A percentile compares a stretch with the other conserved stretches of the same genome.
phyloP scores from a whole-genome alignment of 352 stramenopile species.

The Pythium rishiriense region DNA sequence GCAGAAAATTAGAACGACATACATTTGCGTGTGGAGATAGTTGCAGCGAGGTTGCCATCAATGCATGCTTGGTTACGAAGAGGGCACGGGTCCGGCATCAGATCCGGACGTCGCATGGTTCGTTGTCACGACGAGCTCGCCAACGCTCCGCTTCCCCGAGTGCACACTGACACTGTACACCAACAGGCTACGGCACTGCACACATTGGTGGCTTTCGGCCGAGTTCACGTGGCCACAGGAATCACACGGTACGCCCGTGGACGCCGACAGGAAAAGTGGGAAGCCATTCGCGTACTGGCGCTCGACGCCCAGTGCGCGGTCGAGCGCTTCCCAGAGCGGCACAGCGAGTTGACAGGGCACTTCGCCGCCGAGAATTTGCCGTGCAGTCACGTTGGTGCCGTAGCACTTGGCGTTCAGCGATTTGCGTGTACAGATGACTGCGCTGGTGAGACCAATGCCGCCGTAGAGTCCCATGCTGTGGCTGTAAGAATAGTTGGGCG shows the following conservation, averaged over 20 bases:
- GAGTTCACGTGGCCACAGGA: slow-evolving; percentile 55
- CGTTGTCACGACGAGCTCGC: slow-evolving; percentile 40
- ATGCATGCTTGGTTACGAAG: too few relatives aligned
- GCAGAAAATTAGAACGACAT: too few relatives aligned
- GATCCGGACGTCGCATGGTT: slow-evolving; percentile 1
- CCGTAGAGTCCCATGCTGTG: slow-evolving; percentile 77
- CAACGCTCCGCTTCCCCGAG: slow-evolving; percentile 61
- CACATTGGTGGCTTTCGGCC: slow-evolving; percentile 43
- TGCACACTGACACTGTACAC: slow-evolving; percentile 76
- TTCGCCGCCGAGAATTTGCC: slow-evolving; percentile 68
- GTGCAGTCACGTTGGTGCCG: slow-evolving; percentile 54
- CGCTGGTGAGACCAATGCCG: slow-evolving; percentile 66
- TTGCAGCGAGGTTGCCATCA: too few relatives aligned
- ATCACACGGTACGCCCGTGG: slow-evolving; percentile 53
- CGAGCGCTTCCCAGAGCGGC: slow-evolving; percentile 65
- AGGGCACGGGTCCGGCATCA: too few relatives aligned
- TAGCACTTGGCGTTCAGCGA: slow-evolving; percentile 77
- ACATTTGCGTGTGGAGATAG: too few relatives aligned
- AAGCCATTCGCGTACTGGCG: slow-evolving; percentile 70
- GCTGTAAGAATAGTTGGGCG: slow-evolving; percentile 82
- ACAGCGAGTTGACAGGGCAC: slow-evolving; percentile 60
- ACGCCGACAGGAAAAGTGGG: slow-evolving; percentile 46
- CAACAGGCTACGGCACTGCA: slow-evolving; percentile 59
- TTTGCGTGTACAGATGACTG: slow-evolving; percentile 74
- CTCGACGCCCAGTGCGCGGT: slow-evolving; percentile 55